These are phyloP conservation scores for Rhizophagus prolifer DNA, from an alignment of 192 early-diverging fungal genomes.

Conservation along the genomic window DNA sequence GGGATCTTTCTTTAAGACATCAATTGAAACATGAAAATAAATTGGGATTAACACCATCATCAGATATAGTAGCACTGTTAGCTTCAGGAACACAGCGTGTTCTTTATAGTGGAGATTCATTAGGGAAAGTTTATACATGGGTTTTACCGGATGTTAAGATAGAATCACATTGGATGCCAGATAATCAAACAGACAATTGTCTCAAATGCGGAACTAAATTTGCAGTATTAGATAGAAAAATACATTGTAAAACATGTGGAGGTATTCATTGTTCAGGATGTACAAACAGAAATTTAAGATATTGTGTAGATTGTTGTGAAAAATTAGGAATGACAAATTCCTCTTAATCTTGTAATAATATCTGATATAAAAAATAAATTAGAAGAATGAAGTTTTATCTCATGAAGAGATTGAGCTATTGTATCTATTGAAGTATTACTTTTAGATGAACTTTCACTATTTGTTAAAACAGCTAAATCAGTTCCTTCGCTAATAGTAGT, in stretches of 20 bases:
- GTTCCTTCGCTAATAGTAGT: background rate
- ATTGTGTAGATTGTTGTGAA: slow-evolving; percentile 23
- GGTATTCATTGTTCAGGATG: slow-evolving; percentile 51
- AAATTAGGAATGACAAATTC: slow-evolving; percentile 3
- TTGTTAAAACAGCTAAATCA: background rate
- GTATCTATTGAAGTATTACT: background rate
- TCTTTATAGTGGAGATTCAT: slow-evolving; percentile 51
- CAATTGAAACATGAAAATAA: slow-evolving; percentile 18
- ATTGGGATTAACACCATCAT: background rate
- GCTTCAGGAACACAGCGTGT: slow-evolving; percentile 35
- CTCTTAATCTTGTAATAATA: slow-evolving; percentile 4
- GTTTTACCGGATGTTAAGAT: slow-evolving; percentile 53
- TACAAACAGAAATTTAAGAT: slow-evolving; percentile 27
- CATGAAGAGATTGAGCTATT: background rate
- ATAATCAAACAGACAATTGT: slow-evolving; percentile 49
- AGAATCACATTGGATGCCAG: slow-evolving; percentile 49
- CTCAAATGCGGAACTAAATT: slow-evolving; percentile 52
- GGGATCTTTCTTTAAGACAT: slow-evolving; percentile 13
- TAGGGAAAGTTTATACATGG: slow-evolving; percentile 48
- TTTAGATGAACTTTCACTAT: background rate
- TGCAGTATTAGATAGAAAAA: slow-evolving; percentile 54
- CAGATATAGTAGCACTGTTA: slow-evolving; percentile 9
- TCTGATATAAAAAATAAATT: background rate
- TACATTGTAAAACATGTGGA: slow-evolving; percentile 55
- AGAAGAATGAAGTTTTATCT: background rate